These are phyloP conservation scores for Trichocomaceae sp. DNA, from an alignment of 2,329 filamentous ascomycete genomes.

Conservation along the genomic window DNA sequence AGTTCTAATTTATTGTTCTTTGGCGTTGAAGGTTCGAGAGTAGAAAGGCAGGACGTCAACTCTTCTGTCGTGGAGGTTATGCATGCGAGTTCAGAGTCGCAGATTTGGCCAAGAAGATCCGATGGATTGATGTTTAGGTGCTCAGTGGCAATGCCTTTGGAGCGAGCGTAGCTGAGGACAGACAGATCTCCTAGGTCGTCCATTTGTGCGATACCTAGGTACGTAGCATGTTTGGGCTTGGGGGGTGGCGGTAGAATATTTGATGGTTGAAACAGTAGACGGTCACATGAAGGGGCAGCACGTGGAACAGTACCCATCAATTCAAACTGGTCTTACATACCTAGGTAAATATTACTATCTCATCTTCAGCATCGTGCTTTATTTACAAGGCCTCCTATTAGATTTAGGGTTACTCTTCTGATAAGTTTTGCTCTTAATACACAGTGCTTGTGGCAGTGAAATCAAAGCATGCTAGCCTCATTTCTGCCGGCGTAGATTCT, in stretches of 20 bases:
- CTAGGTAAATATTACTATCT: too few relatives aligned
- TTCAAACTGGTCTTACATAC: too few relatives aligned
- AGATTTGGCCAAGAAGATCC: slow-evolving; percentile 13
- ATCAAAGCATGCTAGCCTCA: too few relatives aligned
- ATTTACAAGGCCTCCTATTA: too few relatives aligned
- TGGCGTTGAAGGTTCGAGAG: slow-evolving; percentile 14
- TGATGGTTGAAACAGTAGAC: not conserved
- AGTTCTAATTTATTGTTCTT: slow-evolving; percentile 30
- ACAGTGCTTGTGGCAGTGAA: too few relatives aligned
- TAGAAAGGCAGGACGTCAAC: slow-evolving; percentile 18
- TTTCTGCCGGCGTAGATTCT: too few relatives aligned
- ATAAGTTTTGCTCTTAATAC: too few relatives aligned
- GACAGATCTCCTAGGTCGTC: slow-evolving; percentile 24
- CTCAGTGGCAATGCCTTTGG: slow-evolving; percentile 37
- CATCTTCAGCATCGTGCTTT: too few relatives aligned
- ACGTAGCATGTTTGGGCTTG: not conserved
- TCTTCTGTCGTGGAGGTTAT: slow-evolving; percentile 16
- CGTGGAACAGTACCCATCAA: too few relatives aligned
- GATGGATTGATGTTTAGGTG: slow-evolving; percentile 27
- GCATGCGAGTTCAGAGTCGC: slow-evolving; percentile 13
- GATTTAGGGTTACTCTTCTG: too few relatives aligned
- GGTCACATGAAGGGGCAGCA: too few relatives aligned
- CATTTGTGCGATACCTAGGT: slow-evolving; percentile 2
- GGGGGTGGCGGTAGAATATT: too few relatives aligned
- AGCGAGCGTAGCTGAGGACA: slow-evolving; percentile 44